phyloP scores from a whole-genome alignment of 1,284 basidiomycete genomes.

The Singerocomus inundabilis region DNA sequence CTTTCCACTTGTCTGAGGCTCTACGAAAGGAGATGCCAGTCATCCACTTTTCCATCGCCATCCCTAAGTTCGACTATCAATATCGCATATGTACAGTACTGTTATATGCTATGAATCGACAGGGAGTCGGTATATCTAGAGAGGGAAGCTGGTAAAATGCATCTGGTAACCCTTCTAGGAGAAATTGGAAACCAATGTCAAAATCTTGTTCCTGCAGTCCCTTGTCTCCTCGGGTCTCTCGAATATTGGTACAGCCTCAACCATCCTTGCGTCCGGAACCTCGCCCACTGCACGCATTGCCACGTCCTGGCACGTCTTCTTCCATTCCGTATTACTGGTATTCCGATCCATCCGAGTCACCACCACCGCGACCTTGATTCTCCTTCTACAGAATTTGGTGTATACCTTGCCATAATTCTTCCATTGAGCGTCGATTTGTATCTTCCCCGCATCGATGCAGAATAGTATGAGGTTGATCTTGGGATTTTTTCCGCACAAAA shows the following conservation, averaged over 20 bases:
- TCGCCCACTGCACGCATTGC: conserved; percentile 1
- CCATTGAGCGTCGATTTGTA: conserved; percentile 11
- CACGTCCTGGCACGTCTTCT: conserved; percentile 25
- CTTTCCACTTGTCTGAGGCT: no score
- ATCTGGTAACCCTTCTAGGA: not conserved
- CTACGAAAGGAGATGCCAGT: no score
- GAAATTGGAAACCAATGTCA: conserved; percentile 6
- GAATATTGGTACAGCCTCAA: conserved; percentile 15
- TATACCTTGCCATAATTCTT: conserved; percentile 15
- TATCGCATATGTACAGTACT: no score
- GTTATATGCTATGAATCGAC: no score
- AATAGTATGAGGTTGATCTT: conserved; percentile 16
- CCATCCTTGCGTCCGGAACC: conserved; percentile 3
- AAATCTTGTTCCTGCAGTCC: not conserved
- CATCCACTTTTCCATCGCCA: no score
- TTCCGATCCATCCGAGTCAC: conserved; percentile 40
- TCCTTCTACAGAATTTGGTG: conserved; percentile 14
- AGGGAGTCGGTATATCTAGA: no score
- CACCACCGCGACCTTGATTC: conserved; percentile 17
- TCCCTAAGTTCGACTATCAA: no score
- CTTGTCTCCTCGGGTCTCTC: conserved; percentile 4
- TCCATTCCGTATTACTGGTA: conserved; percentile 31
- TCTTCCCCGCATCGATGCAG: conserved; percentile 17
- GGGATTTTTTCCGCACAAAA: conserved; percentile 12
- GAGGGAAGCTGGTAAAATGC: not conserved